These are phyloP conservation scores for Colletotrichum sp. DNA, from an alignment of 2,329 filamentous ascomycete species.

Conservation along the genomic window DNA sequence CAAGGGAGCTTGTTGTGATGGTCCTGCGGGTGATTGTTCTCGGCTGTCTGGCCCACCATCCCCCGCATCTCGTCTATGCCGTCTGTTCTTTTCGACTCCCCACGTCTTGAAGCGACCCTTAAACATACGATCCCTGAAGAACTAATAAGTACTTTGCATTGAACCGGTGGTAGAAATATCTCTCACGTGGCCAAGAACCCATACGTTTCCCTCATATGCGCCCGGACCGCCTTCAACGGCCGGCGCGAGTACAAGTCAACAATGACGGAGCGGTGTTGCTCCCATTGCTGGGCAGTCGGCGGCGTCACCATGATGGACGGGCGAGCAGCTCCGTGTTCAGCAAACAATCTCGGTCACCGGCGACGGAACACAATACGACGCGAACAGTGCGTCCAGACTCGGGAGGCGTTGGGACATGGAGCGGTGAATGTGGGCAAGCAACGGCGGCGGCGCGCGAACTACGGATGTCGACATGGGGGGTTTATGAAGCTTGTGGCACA, in stretches of 20 bases:
- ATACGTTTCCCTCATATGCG: background rate
- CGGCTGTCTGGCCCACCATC: background rate
- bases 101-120: constrained; percentile 10
- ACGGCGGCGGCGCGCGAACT: background rate
- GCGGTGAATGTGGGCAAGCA: background rate
- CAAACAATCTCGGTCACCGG: background rate
- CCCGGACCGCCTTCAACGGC: background rate
- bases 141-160: background rate
- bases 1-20: background rate
- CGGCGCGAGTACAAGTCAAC: background rate
- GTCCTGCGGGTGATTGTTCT: background rate
- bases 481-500: background rate
- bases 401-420: background rate
- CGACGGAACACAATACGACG: background rate
- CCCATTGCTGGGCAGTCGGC: constrained; percentile 16
- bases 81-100: constrained; percentile 17
- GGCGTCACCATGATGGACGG: background rate
- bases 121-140: constrained; percentile 14
- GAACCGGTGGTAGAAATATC: background rate
- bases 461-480: background rate
- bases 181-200: constrained; percentile 18
- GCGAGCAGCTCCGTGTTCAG: background rate
- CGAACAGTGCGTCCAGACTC: background rate
- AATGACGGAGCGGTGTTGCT: background rate
- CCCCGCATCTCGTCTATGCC: background rate